phyloP scores from a whole-genome alignment of 75 land plant genomes.

The Ceratopteris richardii region DNA sequence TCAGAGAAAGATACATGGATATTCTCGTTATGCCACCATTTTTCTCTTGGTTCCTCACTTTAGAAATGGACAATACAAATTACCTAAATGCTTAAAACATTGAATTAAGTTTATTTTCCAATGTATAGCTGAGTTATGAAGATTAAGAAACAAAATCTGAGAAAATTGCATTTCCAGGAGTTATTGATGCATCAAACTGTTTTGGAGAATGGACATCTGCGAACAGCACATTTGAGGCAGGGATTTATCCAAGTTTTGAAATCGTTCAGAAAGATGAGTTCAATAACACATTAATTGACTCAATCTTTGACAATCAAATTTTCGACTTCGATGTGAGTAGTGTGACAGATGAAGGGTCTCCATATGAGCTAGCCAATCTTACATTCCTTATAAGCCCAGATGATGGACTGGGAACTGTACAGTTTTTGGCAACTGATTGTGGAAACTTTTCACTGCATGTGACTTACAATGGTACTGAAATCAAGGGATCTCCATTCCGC shows the following conservation, averaged over 20 bases:
- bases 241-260: not conserved
- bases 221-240: not conserved
- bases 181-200: constrained; percentile 1
- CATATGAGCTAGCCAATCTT: not conserved
- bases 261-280: not conserved
- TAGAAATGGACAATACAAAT: no score
- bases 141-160: no score
- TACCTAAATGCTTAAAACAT: no score
- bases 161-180: not conserved
- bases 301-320: not conserved
- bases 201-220: not conserved
- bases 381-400: not conserved
- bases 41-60: no score
- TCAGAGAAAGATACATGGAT: no score
- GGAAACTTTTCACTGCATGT: constrained; percentile 1
- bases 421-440: not conserved
- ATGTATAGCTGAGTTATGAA: no score
- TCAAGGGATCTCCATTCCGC: not conserved
- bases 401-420: not conserved
- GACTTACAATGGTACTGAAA: not conserved
- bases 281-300: not conserved
- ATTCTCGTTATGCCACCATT: no score
- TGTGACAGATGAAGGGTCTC: not conserved
- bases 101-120: no score
- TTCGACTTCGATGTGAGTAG: not conserved